phyloP scores from a whole-genome alignment of 179 eudicot genomes.

The Sideroxylon spinosum region DNA sequence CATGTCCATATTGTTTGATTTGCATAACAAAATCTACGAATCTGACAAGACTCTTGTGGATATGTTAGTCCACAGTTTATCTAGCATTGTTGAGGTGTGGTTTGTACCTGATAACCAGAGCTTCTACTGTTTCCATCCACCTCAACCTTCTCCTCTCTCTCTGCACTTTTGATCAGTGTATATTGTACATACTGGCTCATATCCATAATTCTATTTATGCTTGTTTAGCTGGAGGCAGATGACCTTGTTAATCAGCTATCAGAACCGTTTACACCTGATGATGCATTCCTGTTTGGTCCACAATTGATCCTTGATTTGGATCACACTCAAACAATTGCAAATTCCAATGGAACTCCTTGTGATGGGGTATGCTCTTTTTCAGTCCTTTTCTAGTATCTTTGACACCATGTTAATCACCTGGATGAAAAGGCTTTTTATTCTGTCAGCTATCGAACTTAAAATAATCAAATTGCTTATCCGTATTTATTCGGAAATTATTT shows the following conservation, averaged over 20 bases:
- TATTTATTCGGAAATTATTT: not conserved
- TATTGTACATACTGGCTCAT: constrained; percentile 7
- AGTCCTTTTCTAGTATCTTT: not conserved
- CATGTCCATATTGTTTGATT: not conserved
- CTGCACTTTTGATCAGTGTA: not conserved
- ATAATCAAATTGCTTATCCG: constrained; percentile 17
- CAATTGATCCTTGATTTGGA: constrained; percentile 52
- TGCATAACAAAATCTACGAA: not conserved
- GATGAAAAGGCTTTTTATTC: constrained; percentile 18
- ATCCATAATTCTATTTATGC: constrained; percentile 10
- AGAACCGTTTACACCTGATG: constrained; percentile 72
- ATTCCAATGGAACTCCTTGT: constrained; percentile 48
- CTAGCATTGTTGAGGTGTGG: constrained; percentile 11
- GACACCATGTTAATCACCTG: not conserved
- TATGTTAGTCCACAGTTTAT: constrained; percentile 9
- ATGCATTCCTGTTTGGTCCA: constrained; percentile 71
- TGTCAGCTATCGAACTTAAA: not conserved
- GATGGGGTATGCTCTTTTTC: constrained; percentile 49
- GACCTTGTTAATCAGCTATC: constrained; percentile 61
- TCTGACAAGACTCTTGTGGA: constrained; percentile 9
- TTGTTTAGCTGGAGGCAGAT: constrained; percentile 50
- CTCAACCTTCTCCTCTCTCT: not conserved
- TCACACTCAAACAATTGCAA: constrained; percentile 47
- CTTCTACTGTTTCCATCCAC: constrained; percentile 6
- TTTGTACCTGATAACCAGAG: not conserved